phyloP scores from a whole-genome alignment of 2,329 filamentous ascomycete genomes.

The Tolypocladium nubicola region DNA sequence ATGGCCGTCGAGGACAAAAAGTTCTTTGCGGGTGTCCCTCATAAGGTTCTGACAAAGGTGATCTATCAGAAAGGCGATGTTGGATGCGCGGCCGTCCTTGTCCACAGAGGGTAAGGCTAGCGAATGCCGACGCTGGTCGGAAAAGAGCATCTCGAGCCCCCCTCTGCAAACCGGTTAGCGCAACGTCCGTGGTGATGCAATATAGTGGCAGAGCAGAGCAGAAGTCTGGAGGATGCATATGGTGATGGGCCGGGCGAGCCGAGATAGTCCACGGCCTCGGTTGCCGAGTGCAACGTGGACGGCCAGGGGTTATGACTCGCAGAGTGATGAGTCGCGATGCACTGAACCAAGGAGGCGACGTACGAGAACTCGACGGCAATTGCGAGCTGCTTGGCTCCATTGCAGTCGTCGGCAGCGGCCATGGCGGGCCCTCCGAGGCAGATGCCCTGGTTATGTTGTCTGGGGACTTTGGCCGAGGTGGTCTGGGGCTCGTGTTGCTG shows the following conservation, averaged over 20 bases:
- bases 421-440: constrained; percentile 4
- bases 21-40: constrained; percentile 74
- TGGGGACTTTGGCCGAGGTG: not conserved
- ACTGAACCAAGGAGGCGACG: constrained; percentile 11
- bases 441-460: not conserved
- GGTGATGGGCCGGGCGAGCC: not conserved
- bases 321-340: not conserved
- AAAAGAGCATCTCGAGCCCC: constrained; percentile 89
- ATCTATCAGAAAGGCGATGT: constrained; percentile 64
- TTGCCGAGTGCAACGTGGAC: not conserved
- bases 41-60: constrained; percentile 75
- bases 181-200: constrained; percentile 1
- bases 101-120: constrained; percentile 57
- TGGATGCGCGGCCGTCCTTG: constrained; percentile 49
- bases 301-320: not conserved
- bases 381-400: constrained; percentile 27
- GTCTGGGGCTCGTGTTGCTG: not conserved
- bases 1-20: constrained; percentile 79
- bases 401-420: constrained; percentile 3
- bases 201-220: not conserved
- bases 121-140: constrained; percentile 63
- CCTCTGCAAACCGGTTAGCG: constrained; percentile 44
- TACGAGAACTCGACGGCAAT: constrained; percentile 64
- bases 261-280: not conserved
- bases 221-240: not conserved